Percentiles rank a stretch among this genome's conserved stretches.
These are phyloP conservation scores for Apiotrichum akiyoshidainum DNA, from an alignment of 1,284 basidiomycete genomes.

Conservation along the genomic window DNA sequence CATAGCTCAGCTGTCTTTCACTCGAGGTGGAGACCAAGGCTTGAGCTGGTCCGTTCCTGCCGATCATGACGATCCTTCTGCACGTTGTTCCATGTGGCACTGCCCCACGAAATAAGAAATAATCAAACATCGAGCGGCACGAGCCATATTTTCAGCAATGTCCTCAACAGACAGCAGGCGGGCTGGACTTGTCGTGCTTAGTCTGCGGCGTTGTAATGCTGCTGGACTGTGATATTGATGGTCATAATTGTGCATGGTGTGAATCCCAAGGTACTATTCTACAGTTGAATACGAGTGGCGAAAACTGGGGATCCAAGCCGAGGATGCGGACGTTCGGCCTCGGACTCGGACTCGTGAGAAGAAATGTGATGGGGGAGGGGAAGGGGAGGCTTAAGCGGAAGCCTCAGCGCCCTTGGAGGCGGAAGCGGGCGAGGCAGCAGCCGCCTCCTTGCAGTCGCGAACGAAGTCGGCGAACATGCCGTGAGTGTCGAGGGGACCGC, in stretches of 20 bases:
- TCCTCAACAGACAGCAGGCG: too few species aligned
- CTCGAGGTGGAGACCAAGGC: too few species aligned
- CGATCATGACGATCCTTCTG: too few species aligned
- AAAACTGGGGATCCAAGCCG: too few species aligned
- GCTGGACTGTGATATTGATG: not conserved
- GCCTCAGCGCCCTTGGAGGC: not conserved
- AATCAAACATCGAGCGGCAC: too few species aligned
- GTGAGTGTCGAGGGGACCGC: constrained; percentile 84
- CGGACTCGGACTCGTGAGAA: too few species aligned
- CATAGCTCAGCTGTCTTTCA: too few species aligned
- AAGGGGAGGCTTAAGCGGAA: not conserved
- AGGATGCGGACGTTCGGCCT: too few species aligned
- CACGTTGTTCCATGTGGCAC: too few species aligned
- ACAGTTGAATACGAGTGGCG: not conserved
- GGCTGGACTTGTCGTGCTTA: not conserved
- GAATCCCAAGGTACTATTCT: constrained; percentile 1
- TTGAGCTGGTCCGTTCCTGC: too few species aligned
- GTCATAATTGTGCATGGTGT: constrained; percentile 4
- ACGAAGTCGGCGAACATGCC: constrained; percentile 95
- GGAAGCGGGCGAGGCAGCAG: constrained; percentile 3
- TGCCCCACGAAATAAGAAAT: too few species aligned
- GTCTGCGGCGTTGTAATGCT: not conserved
- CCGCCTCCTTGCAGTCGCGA: constrained; percentile 66
- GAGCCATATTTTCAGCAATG: too few species aligned
- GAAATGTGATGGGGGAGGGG: not conserved